Percentiles rank a stretch among this genome's conserved stretches.
phyloP scores from a whole-genome alignment of 306 rosid species.

The Cucurbita ficifolia region DNA sequence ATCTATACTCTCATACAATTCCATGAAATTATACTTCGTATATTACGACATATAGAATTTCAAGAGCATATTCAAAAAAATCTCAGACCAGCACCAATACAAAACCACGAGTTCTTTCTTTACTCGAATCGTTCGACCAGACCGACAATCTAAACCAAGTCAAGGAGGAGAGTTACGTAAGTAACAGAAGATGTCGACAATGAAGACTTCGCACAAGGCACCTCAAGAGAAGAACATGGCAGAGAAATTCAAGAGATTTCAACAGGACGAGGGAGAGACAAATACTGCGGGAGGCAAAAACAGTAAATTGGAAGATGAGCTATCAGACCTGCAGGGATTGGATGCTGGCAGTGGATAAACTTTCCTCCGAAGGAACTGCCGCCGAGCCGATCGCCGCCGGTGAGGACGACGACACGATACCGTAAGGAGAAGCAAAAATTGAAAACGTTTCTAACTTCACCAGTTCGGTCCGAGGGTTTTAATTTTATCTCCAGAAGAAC shows the following conservation, averaged over 20 bases:
- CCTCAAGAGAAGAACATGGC: background rate
- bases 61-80: background rate
- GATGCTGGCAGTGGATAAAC: background rate
- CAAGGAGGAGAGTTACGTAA: background rate
- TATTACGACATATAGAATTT: background rate
- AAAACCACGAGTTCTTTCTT: background rate
- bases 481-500: background rate
- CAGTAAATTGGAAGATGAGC: background rate
- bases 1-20: background rate
- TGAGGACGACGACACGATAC: background rate
- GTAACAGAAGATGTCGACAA: background rate
- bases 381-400: background rate
- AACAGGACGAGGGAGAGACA: background rate
- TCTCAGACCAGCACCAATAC: background rate
- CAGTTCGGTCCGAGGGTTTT: background rate
- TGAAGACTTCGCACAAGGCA: background rate
- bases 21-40: background rate
- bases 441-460: background rate
- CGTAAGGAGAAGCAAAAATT: background rate
- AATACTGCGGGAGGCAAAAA: background rate
- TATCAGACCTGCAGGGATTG: background rate
- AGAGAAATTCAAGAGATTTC: background rate
- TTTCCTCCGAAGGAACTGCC: background rate
- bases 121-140: background rate
- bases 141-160: background rate